phyloP scores from a whole-genome alignment of 1,139 yeast genomes.

The Chernovozyma sophiae-reginae region DNA sequence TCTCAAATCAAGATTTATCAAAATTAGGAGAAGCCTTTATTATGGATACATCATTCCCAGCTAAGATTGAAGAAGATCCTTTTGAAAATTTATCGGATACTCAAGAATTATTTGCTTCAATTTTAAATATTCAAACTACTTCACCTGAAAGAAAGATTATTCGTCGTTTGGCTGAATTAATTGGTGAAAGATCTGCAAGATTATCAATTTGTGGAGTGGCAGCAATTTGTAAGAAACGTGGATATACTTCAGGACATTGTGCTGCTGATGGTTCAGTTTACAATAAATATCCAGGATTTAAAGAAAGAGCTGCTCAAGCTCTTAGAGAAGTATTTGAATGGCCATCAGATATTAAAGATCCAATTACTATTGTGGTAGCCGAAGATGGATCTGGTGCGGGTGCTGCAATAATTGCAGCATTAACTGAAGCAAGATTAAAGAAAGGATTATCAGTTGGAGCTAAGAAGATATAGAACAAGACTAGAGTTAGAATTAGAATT shows the following conservation, averaged over 20 bases:
- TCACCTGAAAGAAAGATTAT: slow-evolving; percentile 77
- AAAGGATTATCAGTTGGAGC: slow-evolving; percentile 75
- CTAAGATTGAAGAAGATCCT: slow-evolving; percentile 85
- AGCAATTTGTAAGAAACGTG: slow-evolving; percentile 87
- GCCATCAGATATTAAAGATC: slow-evolving; percentile 57
- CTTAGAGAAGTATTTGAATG: slow-evolving; percentile 88
- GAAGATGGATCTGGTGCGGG: slow-evolving; percentile 99
- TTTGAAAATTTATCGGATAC: slow-evolving; percentile 81
- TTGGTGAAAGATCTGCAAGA: slow-evolving; percentile 92
- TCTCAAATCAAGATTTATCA: slow-evolving; percentile 62
- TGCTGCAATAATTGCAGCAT: slow-evolving; percentile 95
- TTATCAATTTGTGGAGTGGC: slow-evolving; percentile 94
- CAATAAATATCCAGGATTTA: slow-evolving; percentile 90
- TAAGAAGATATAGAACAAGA: slow-evolving; percentile 11
- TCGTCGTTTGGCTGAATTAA: slow-evolving; percentile 77
- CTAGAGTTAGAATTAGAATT: too few species aligned
- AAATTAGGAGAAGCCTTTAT: slow-evolving; percentile 57
- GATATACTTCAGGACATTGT: slow-evolving; percentile 71
- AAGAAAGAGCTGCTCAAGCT: slow-evolving; percentile 84
- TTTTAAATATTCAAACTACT: slow-evolving; percentile 63
- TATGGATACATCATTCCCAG: slow-evolving; percentile 87
- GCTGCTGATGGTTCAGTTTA: slow-evolving; percentile 98
- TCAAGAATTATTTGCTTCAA: slow-evolving; percentile 56
- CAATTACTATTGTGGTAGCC: slow-evolving; percentile 80
- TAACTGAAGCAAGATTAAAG: slow-evolving; percentile 73